A percentile compares a stretch with the other conserved stretches of the same genome.
phyloP scores from a whole-genome alignment of 2,329 filamentous ascomycete species.

The Bisporella sp. region DNA sequence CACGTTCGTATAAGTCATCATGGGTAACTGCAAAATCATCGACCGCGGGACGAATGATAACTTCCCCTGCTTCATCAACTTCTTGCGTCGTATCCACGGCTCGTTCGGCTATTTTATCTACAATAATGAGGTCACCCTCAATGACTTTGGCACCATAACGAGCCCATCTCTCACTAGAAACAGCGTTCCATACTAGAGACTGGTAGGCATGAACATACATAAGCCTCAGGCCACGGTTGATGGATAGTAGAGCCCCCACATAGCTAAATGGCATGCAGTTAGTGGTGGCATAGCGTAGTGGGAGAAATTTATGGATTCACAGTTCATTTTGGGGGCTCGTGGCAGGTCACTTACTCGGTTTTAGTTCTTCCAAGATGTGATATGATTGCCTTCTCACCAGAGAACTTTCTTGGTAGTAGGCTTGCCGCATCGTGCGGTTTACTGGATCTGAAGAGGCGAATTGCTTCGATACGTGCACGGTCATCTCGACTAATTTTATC shows the following conservation, averaged over 20 bases:
- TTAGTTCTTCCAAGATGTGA: slow-evolving; percentile 54
- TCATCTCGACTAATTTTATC: slow-evolving; percentile 66
- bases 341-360: slow-evolving; percentile 43
- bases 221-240: slow-evolving; percentile 73
- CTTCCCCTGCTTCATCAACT: slow-evolving; percentile 32
- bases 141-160: slow-evolving; percentile 67
- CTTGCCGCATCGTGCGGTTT: slow-evolving; percentile 54
- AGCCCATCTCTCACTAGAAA: slow-evolving; percentile 73
- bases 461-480: slow-evolving; percentile 67
- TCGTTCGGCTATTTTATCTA: slow-evolving; percentile 16
- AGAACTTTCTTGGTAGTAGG: slow-evolving; percentile 71
- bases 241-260: slow-evolving; percentile 70
- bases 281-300: too few species aligned
- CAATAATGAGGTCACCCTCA: slow-evolving; percentile 63
- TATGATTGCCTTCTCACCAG: slow-evolving; percentile 73
- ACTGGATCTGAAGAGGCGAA: slow-evolving; percentile 63
- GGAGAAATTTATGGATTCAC: too few species aligned
- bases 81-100: slow-evolving; percentile 16
- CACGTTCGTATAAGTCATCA: slow-evolving; percentile 57
- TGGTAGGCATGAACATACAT: slow-evolving; percentile 99
- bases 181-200: slow-evolving; percentile 88
- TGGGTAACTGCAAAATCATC: slow-evolving; percentile 46
- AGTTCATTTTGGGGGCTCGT: too few species aligned
- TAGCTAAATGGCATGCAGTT: slow-evolving; percentile 18
- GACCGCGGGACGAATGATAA: slow-evolving; percentile 44